Percentiles rank a stretch among this genome's conserved stretches.
These are phyloP conservation scores for Kalaharituber pfeilii DNA, from an alignment of 2,329 filamentous ascomycete species.

Conservation along the genomic window DNA sequence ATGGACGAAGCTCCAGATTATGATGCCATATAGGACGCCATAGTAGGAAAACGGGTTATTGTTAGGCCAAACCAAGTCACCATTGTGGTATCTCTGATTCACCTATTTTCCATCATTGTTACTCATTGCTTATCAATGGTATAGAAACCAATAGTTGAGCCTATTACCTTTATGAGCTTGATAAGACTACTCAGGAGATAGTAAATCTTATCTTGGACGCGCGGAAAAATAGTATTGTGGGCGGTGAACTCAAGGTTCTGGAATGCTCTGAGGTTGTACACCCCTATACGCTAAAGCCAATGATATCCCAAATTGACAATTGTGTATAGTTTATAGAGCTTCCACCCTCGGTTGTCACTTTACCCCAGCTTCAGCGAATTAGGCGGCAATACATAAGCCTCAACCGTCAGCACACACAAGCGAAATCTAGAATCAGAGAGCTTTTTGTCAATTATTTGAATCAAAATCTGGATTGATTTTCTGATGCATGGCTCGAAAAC, in stretches of 20 bases:
- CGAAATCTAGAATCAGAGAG: slow-evolving; percentile 40
- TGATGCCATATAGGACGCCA: slow-evolving; percentile 55
- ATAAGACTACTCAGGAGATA: slow-evolving; percentile 61
- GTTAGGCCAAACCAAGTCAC: slow-evolving; percentile 62
- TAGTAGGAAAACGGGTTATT: slow-evolving; percentile 42
- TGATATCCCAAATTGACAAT: too few relatives aligned
- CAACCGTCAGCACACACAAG: slow-evolving; percentile 49
- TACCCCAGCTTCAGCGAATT: slow-evolving; percentile 61
- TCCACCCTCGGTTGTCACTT: slow-evolving; percentile 45
- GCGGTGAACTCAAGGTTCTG: slow-evolving; percentile 44
- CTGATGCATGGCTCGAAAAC: too few relatives aligned
- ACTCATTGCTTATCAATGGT: too few relatives aligned
- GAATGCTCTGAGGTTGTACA: slow-evolving; percentile 43
- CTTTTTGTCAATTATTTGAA: slow-evolving; percentile 52
- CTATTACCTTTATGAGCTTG: slow-evolving; percentile 65
- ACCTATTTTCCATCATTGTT: neutral
- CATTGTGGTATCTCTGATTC: slow-evolving; percentile 37
- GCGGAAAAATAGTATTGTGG: slow-evolving; percentile 16
- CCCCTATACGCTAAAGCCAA: slow-evolving; percentile 33
- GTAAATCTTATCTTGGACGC: slow-evolving; percentile 48
- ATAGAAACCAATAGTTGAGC: slow-evolving; percentile 44
- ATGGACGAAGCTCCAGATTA: slow-evolving; percentile 46
- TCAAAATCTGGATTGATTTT: too few relatives aligned
- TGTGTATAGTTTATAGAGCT: slow-evolving; percentile 45
- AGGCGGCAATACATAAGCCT: slow-evolving; percentile 60